Percentiles rank a stretch among this genome's conserved stretches.
Evolutionary conservation across 768 basidiomycete genomes (phyloP).

Genomic region (Neoboletus magnificus): DNA sequence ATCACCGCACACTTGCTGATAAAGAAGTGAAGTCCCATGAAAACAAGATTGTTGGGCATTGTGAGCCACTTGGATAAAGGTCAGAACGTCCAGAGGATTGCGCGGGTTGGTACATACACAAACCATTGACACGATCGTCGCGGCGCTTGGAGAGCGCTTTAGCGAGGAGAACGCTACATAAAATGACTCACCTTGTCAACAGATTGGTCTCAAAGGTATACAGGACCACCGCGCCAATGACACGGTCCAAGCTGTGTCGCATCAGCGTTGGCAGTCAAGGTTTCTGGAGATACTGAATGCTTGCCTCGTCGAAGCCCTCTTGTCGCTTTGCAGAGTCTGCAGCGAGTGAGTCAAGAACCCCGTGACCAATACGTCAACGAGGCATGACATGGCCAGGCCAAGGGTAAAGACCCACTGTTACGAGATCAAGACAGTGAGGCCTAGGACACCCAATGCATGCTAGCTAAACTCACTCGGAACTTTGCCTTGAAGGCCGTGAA

Average conservation of each 20-base stretch:
- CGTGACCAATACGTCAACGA: constrained; percentile 50
- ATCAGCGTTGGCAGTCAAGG: not conserved
- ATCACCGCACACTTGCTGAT: constrained; percentile 46
- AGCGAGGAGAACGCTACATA: not conserved
- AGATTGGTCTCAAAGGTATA: constrained; percentile 55
- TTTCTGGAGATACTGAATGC: not conserved
- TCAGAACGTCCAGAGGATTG: not conserved
- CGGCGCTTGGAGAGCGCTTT: constrained; percentile 28
- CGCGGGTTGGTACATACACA: constrained; percentile 33
- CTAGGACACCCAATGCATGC: not conserved
- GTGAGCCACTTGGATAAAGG: constrained; percentile 38
- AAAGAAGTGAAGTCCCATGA: constrained; percentile 52
- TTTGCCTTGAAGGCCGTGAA: constrained; percentile 24
- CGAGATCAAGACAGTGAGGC: not conserved
- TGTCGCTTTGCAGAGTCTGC: constrained; percentile 36
- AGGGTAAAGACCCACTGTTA: constrained; percentile 49
- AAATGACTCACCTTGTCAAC: constrained; percentile 39
- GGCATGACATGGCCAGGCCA: constrained; percentile 47
- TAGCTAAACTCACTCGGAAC: constrained; percentile 16
- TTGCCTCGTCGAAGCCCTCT: constrained; percentile 40
- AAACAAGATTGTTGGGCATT: constrained; percentile 46
- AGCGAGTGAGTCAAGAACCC: constrained; percentile 43
- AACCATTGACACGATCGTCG: constrained; percentile 40
- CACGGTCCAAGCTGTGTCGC: constrained; percentile 39
- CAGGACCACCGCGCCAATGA: constrained; percentile 46